Evolutionary conservation across 768 basidiomycete species (phyloP), one percentile per base, ranked within the genome.

Genomic region (Rhodocollybia butyracea): DNA sequence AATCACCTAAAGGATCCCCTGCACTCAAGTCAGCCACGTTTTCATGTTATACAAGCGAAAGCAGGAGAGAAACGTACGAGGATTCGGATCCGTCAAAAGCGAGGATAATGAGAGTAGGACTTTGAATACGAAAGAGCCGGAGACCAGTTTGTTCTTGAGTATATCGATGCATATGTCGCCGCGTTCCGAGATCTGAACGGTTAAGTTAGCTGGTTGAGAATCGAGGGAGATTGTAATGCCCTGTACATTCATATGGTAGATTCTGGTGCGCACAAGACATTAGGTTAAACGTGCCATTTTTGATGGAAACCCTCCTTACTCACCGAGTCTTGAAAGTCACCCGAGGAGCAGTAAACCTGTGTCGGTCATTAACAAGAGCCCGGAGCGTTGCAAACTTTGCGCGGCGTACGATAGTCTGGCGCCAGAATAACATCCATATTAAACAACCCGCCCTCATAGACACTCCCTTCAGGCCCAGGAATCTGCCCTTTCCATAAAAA

Each of bases 51-150:
- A 30, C 39, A 48, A 36, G 45, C n/a, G 21, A 4, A 29, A 56
- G 32, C 1, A 32, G 39, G 24, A 31, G 42, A 17, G 31, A 26
- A 22, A 77, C 90, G 57, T 66, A 93, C 92, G 80, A 1, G 94
- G 94, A 73, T 98, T 98, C 0, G 94, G 94, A 62, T 97, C 94
- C 11, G 93, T 94, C 47, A 98, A 76, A 11, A 98, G 82, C 0
- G 93, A 95, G 0, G 93, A 95, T 3, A 98, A 80, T 26, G 93
- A 95, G 19, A 98, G 82, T 70, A 98, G 86, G 64, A 96, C 90
- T 75, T 98, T 97, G 78, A 91, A 94, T 46, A 98, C 2, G 93
- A 95, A 21, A 98, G 71, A 2, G 94, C 94, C 6, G 94, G 94
- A 1, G 91, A 94, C 94, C 94, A 98, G 63, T 91, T n/a, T 89